Evolutionary conservation across 345 rosid species (phyloP).

Genomic region (Jatropha curcas): DNA sequence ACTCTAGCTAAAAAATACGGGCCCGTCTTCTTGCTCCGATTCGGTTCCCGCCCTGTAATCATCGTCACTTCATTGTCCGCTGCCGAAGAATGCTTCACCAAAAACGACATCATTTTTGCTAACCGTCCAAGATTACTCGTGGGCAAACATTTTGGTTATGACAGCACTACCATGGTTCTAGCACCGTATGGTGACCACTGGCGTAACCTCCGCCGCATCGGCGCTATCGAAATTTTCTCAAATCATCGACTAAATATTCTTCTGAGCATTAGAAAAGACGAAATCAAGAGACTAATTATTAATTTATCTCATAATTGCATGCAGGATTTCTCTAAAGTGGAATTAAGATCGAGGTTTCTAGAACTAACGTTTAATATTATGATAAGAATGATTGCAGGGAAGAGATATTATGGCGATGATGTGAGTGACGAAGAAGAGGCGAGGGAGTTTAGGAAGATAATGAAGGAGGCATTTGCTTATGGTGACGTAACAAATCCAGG

Average conservation of each 20-base stretch:
- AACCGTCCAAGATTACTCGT: neutral
- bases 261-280: neutral
- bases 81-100: conserved; percentile 11
- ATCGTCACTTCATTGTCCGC: conserved; percentile 21
- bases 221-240: conserved; percentile 4
- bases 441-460: conserved; percentile 28
- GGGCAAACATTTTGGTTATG: conserved; percentile 5
- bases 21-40: conserved; percentile 29
- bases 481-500: conserved; percentile 36
- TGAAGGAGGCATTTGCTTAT: conserved; percentile 27
- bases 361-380: conserved; percentile 2
- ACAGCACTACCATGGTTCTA: neutral
- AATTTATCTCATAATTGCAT: neutral
- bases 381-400: conserved; percentile 17
- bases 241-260: neutral
- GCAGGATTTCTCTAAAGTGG: neutral
- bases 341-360: neutral
- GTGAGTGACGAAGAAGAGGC: conserved; percentile 18
- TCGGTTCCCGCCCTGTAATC: conserved; percentile 23
- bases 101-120: conserved; percentile 17
- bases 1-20: conserved; percentile 41
- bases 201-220: conserved; percentile 18
- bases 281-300: neutral
- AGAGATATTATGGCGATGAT: conserved; percentile 14
- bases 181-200: conserved; percentile 13